Percentiles rank a stretch among this genome's conserved stretches.
These are phyloP conservation scores for Plasmodium cynomolgi DNA, from an alignment of 169 alveolate genomes.

Conservation along the genomic window DNA sequence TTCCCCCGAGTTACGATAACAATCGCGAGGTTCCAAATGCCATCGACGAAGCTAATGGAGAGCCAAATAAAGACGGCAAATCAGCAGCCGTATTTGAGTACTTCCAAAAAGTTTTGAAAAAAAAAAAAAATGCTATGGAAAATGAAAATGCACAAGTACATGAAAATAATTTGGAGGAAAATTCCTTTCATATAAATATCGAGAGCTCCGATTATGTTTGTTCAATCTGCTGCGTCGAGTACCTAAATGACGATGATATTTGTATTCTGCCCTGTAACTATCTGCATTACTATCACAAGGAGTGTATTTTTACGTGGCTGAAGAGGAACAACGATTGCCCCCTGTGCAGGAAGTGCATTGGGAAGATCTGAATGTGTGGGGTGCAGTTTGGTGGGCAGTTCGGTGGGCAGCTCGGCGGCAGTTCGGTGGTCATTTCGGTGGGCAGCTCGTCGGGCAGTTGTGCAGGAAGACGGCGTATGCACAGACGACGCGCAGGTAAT, in stretches of 20 bases:
- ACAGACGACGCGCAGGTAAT: too few species aligned
- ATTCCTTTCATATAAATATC: conserved; percentile 41
- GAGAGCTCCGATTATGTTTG: conserved; percentile 49
- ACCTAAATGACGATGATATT: conserved; percentile 76
- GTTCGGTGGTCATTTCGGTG: too few species aligned
- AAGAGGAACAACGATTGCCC: conserved; percentile 84
- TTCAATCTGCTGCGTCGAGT: conserved; percentile 54
- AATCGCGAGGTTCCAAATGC: neutral
- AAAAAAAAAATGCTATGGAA: conserved; percentile 26
- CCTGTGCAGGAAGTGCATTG: conserved; percentile 80
- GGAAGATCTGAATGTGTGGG: conserved; percentile 15
- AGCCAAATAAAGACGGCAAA: neutral
- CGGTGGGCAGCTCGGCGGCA: too few species aligned
- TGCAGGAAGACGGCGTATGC: neutral
- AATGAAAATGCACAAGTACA: neutral
- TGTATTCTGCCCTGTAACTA: conserved; percentile 84
- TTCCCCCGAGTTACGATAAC: neutral
- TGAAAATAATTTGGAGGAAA: conserved; percentile 8
- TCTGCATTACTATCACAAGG: conserved; percentile 83
- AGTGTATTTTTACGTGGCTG: conserved; percentile 84
- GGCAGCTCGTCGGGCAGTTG: neutral
- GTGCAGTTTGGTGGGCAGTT: neutral
- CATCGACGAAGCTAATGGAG: neutral
- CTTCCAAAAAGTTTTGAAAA: conserved; percentile 45
- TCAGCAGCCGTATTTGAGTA: conserved; percentile 10